Conservation (phyloP, 768 basidiomycete species). For the Sarcodon sp. region DNA sequence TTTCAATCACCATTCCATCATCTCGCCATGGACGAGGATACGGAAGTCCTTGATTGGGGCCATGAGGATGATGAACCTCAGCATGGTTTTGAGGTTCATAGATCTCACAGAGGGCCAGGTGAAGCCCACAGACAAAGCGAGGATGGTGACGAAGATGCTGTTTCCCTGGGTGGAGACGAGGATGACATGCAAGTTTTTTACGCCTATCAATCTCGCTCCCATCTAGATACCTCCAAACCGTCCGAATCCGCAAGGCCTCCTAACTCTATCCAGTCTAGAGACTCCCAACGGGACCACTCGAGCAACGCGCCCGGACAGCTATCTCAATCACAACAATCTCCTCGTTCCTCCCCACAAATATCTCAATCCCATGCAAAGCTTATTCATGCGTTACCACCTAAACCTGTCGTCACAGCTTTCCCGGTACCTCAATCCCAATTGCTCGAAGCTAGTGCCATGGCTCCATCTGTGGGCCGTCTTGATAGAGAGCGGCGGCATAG, state of each 20-base stretch:
- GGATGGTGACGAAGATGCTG: slow-evolving; percentile 44
- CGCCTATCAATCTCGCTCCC: slow-evolving; percentile 26
- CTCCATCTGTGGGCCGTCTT: slow-evolving; percentile 18
- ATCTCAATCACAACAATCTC: slow-evolving; percentile 9
- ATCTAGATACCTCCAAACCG: slow-evolving; percentile 11
- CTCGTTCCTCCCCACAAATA: slow-evolving; percentile 13
- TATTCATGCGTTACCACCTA: slow-evolving; percentile 59
- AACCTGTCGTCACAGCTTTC: slow-evolving; percentile 39
- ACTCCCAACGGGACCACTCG: slow-evolving; percentile 12
- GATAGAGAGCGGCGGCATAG: slow-evolving; percentile 28
- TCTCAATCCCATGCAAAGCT: slow-evolving; percentile 25
- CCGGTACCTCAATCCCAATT: slow-evolving; percentile 33
- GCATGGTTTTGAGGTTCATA: slow-evolving; percentile 4
- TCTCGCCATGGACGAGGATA: slow-evolving; percentile 47
- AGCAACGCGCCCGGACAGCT: slow-evolving; percentile 6
- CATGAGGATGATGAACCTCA: slow-evolving; percentile 31
- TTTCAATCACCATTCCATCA: slow-evolving; percentile 8
- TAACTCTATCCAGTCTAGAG: slow-evolving; percentile 5
- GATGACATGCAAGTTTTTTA: slow-evolving; percentile 42
- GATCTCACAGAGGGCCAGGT: slow-evolving; percentile 6
- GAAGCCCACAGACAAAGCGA: slow-evolving; percentile 9
- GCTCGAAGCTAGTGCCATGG: slow-evolving; percentile 50
- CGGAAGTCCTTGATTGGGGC: slow-evolving; percentile 62
- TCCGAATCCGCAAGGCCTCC: background rate
- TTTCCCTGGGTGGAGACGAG: slow-evolving; percentile 59